phyloP scores from a whole-genome alignment of 2,329 filamentous ascomycete genomes.

The Didymella pomorum region DNA sequence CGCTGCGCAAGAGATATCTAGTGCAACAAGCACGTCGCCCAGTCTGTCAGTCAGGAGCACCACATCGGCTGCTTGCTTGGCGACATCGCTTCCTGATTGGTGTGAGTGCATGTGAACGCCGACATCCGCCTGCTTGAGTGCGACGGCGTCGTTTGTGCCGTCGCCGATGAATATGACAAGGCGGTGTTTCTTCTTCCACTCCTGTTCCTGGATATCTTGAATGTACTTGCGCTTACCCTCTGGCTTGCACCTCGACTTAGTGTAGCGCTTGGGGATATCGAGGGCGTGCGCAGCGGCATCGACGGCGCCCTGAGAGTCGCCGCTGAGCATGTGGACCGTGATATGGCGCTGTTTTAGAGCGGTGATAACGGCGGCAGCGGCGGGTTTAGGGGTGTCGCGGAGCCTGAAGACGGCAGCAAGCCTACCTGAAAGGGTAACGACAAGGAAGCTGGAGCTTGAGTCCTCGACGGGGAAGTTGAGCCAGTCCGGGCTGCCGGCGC shows the following conservation, averaged over 20 bases:
- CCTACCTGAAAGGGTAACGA: conserved; percentile 41
- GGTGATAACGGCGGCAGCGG: conserved; percentile 60
- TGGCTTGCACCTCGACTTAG: conserved; percentile 59
- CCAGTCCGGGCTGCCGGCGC: conserved; percentile 60
- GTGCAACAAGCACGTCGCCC: conserved; percentile 63
- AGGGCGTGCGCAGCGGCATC: conserved; percentile 54
- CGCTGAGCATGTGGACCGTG: conserved; percentile 63
- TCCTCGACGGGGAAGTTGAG: conserved; percentile 48
- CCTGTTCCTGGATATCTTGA: conserved; percentile 35
- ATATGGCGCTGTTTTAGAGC: conserved; percentile 61
- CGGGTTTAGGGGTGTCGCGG: conserved; percentile 57
- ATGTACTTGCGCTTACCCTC: conserved; percentile 65
- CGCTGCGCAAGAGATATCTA: conserved; percentile 61
- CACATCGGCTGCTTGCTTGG: conserved; percentile 72
- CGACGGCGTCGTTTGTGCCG: conserved; percentile 80
- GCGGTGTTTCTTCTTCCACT: conserved; percentile 13
- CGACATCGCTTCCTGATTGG: conserved; percentile 64
- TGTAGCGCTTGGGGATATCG: conserved; percentile 50
- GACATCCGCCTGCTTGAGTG: conserved; percentile 73
- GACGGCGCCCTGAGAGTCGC: conserved; percentile 62
- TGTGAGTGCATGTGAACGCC: conserved; percentile 71
- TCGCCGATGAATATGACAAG: conserved; percentile 76
- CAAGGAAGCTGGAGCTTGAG: conserved; percentile 47
- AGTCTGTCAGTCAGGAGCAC: conserved; percentile 69
- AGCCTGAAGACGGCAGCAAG: conserved; percentile 62